Conservation (phyloP, 2,329 filamentous ascomycete species). For the Rutstroemia sp. region DNA sequence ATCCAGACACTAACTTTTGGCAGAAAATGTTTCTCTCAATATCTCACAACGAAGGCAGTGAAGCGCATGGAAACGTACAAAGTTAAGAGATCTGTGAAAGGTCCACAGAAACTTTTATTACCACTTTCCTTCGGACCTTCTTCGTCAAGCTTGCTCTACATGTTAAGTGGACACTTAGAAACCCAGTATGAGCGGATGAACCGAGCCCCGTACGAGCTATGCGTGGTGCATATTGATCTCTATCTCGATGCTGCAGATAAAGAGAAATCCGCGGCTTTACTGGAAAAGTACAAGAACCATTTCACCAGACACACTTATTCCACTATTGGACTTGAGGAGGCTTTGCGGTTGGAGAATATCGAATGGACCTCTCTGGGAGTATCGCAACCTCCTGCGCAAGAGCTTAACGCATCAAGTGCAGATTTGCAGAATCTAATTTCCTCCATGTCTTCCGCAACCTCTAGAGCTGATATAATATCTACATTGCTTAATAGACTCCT, state of each 20-base stretch:
- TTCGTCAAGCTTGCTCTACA: constrained; percentile 68
- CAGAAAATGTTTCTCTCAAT: constrained; percentile 70
- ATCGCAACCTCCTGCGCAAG: constrained; percentile 8
- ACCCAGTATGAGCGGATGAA: constrained; percentile 58
- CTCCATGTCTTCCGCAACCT: constrained; percentile 64
- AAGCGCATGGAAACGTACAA: constrained; percentile 68
- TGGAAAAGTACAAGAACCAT: constrained; percentile 41
- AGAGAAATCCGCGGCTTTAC: constrained; percentile 25
- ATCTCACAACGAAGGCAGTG: constrained; percentile 69
- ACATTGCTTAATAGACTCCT: constrained; percentile 68
- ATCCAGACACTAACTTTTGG: constrained; percentile 10
- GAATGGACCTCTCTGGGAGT: constrained; percentile 44
- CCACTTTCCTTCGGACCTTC: constrained; percentile 79
- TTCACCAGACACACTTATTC: constrained; percentile 63
- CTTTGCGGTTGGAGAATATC: constrained; percentile 44
- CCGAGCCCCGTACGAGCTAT: constrained; percentile 59
- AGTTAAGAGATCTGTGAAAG: constrained; percentile 33
- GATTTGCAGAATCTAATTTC: constrained; percentile 40
- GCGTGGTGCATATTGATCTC: constrained; percentile 43
- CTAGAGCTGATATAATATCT: constrained; percentile 63
- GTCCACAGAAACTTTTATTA: constrained; percentile 51
- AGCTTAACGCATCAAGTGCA: constrained; percentile 18
- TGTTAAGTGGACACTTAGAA: constrained; percentile 63
- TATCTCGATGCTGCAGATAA: constrained; percentile 24
- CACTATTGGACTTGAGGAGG: constrained; percentile 54